Percentiles rank a stretch among this genome's conserved stretches.
Conservation (phyloP, 371 early-diverging fungal species). For the Haplosporangium sp. region DNA sequence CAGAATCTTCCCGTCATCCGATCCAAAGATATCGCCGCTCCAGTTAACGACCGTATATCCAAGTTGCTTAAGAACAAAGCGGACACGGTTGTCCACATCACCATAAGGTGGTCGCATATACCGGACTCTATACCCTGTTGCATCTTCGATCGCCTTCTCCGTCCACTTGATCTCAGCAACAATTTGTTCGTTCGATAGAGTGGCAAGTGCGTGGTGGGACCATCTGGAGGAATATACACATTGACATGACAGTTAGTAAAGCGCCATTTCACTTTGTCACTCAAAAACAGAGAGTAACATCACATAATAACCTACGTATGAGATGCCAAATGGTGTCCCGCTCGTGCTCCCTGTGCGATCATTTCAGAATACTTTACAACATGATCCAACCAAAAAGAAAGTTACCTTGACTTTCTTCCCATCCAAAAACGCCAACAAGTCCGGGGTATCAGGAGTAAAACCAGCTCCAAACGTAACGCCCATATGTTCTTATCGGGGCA, state of each 20-base stretch:
- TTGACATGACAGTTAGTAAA: neutral
- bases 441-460: constrained; percentile 52
- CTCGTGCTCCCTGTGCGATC: constrained; percentile 29
- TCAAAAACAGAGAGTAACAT: neutral
- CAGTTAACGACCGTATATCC: constrained; percentile 61
- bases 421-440: constrained; percentile 62
- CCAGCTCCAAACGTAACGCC: constrained; percentile 57
- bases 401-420: constrained; percentile 66
- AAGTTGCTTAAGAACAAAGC: constrained; percentile 62
- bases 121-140: constrained; percentile 55
- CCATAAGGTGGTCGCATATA: constrained; percentile 61
- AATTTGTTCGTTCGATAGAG: constrained; percentile 75
- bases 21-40: constrained; percentile 45
- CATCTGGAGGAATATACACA: constrained; percentile 57
- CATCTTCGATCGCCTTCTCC: constrained; percentile 65
- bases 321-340: constrained; percentile 44
- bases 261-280: neutral
- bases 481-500: constrained; percentile 45
- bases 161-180: constrained; percentile 81
- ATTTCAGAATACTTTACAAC: constrained; percentile 56
- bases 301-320: constrained; percentile 42
- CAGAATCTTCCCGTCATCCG: constrained; percentile 56
- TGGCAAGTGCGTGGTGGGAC: constrained; percentile 74
- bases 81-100: constrained; percentile 75
- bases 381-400: constrained; percentile 73